Evolutionary conservation across 306 rosid species (phyloP), one percentile per base, ranked within the genome.

Genomic region (Aeschynomene evenia): DNA sequence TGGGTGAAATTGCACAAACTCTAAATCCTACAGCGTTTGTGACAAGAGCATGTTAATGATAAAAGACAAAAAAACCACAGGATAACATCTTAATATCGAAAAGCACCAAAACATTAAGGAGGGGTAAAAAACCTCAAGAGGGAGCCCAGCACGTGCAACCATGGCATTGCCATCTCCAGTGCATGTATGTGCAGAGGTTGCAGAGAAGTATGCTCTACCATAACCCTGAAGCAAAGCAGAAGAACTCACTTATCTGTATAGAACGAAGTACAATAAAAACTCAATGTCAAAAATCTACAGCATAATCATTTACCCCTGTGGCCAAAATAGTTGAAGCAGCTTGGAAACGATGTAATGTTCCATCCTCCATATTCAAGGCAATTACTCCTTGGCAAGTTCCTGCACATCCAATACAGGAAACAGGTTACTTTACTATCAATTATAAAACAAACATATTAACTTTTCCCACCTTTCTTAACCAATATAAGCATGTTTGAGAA

Each of bases 131-230:
- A 90, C 97, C 98, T 94, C 86, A 4, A 94, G 97, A 7, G 97
- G 92, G 50, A 94, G 54, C 53, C 96, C 96, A 48, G 98, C 95
- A 63, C 97, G 96, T 70, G 98, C 90, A 77, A 84, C 98, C 98
- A 94, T 90, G 68, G 84, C 98, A 81, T 80, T 90, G 67, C 97
- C 98, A 87, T 94, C 97, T 82, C 97, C 97, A 29, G 97, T 94
- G 80, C 97, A 94, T 51, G 97, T 94, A 80, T 90, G 97, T 37
- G 98, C 98, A 10, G 97, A 94, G 81, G 97, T 90, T 68, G 97
- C 97, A 66, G 94, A 92, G 62, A 92, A 89, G 77, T 89, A 92
- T n/a, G 96, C 2, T 79, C 96, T 84, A 66, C 98, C 98, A 68
- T 89, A 92, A 78, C 98, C 98, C 98, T 92, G 72, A 26, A n/a